Percentiles rank a stretch among this genome's conserved stretches.
Conservation (phyloP, 2,329 filamentous ascomycete genomes). For the Phialophora expanda region DNA sequence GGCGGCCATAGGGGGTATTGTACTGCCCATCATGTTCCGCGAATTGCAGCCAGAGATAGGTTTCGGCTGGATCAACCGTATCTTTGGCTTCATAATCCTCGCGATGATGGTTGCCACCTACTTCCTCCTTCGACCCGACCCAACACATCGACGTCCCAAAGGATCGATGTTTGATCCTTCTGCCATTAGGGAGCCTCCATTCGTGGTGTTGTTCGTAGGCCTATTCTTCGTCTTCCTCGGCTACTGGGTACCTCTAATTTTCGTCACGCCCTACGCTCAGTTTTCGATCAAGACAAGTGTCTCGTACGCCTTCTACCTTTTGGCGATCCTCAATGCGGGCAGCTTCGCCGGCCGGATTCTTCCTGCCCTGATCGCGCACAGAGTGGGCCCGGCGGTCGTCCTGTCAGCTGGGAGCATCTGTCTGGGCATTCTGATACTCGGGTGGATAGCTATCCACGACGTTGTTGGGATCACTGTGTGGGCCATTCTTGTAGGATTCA, state of each 20-base stretch:
- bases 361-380: slow-evolving; percentile 19
- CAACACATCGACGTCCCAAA: slow-evolving; percentile 4
- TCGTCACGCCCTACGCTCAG: slow-evolving; percentile 17
- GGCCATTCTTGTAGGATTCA: slow-evolving; percentile 19
- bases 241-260: slow-evolving; percentile 20
- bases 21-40: slow-evolving; percentile 50
- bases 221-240: slow-evolving; percentile 20
- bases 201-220: slow-evolving; percentile 15
- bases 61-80: slow-evolving; percentile 58
- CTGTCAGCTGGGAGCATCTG: slow-evolving; percentile 10
- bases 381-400: slow-evolving; percentile 12
- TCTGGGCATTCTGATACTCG: slow-evolving; percentile 17
- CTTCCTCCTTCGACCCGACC: slow-evolving; percentile 19
- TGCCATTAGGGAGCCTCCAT: slow-evolving; percentile 14
- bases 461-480: slow-evolving; percentile 15
- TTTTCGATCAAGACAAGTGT: slow-evolving; percentile 20
- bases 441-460: slow-evolving; percentile 13
- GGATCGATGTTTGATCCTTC: slow-evolving; percentile 21
- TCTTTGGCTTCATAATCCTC: slow-evolving; percentile 26
- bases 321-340: slow-evolving; percentile 21
- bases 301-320: slow-evolving; percentile 19
- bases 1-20: slow-evolving; percentile 27
- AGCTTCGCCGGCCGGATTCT: slow-evolving; percentile 20
- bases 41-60: slow-evolving; percentile 56
- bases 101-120: slow-evolving; percentile 16